Conservation (phyloP, 2,329 filamentous ascomycete species). For the Immersiporthe knoxdaviesiana region DNA sequence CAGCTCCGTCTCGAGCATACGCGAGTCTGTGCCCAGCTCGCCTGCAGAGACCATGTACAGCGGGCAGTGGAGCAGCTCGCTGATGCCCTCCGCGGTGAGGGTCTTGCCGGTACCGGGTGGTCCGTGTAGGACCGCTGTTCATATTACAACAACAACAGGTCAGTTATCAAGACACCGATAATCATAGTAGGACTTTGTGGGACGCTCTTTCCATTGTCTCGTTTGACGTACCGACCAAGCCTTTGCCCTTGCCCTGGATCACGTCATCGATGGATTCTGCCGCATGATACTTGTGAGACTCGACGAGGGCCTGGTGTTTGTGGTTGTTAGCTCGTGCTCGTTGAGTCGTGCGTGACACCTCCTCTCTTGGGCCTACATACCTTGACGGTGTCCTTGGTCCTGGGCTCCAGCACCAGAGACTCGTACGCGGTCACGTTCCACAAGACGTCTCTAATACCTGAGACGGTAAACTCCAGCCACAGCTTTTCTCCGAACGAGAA, state of each 20-base stretch:
- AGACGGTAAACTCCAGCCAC: conserved; percentile 87
- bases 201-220: no score
- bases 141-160: conserved; percentile 21
- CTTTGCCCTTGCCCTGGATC: conserved; percentile 83
- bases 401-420: conserved; percentile 71
- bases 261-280: conserved; percentile 82
- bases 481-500: conserved; percentile 88
- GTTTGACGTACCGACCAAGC: conserved; percentile 64
- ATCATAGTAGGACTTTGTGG: neutral
- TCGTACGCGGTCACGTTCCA: conserved; percentile 86
- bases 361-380: conserved; percentile 32
- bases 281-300: conserved; percentile 81
- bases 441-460: conserved; percentile 75
- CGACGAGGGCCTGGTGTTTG: conserved; percentile 77
- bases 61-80: conserved; percentile 78
- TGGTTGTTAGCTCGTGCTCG: neutral
- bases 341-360: neutral
- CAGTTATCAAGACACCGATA: conserved; percentile 19
- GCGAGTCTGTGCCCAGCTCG: conserved; percentile 78
- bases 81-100: conserved; percentile 83
- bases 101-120: conserved; percentile 89
- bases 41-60: conserved; percentile 83
- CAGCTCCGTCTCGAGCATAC: conserved; percentile 73
- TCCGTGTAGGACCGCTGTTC: conserved; percentile 73
- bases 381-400: conserved; percentile 70